phyloP scores from a whole-genome alignment of 2,329 filamentous ascomycete genomes.

The Aspergillus udagawae region DNA sequence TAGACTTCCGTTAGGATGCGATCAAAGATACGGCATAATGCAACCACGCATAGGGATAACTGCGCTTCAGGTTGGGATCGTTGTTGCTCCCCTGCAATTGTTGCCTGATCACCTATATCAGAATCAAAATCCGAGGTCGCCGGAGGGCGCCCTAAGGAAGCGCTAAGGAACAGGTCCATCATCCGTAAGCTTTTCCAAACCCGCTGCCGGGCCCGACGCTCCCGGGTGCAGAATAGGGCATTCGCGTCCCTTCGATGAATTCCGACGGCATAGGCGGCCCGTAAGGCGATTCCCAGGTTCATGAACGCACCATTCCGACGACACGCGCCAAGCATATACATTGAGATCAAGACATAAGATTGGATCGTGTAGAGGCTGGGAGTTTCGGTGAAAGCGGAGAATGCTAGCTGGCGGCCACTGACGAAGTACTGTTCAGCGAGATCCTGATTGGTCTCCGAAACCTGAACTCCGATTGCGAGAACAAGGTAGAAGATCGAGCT shows the following conservation, averaged over 20 bases:
- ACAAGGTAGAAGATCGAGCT: slow-evolving; percentile 50
- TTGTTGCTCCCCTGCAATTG: slow-evolving; percentile 20
- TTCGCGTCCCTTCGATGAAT: slow-evolving; percentile 52
- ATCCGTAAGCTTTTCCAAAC: slow-evolving; percentile 53
- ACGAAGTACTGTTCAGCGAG: slow-evolving; percentile 47
- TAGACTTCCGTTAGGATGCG: slow-evolving; percentile 42
- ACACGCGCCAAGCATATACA: slow-evolving; percentile 51
- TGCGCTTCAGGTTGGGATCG: slow-evolving; percentile 31
- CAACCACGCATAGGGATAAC: slow-evolving; percentile 47
- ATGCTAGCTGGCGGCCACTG: slow-evolving; percentile 42
- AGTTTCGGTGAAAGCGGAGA: slow-evolving; percentile 46
- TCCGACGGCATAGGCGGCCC: slow-evolving; percentile 51
- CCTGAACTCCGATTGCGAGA: slow-evolving; percentile 48
- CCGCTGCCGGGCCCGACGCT: slow-evolving; percentile 43
- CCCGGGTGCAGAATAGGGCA: slow-evolving; percentile 44
- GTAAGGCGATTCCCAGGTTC: slow-evolving; percentile 50
- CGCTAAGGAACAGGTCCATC: slow-evolving; percentile 50
- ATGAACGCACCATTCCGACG: slow-evolving; percentile 52
- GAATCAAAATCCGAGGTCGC: slow-evolving; percentile 51
- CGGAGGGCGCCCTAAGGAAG: slow-evolving; percentile 49
- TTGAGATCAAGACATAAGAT: slow-evolving; percentile 49
- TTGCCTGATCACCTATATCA: slow-evolving; percentile 32
- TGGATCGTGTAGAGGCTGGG: slow-evolving; percentile 50
- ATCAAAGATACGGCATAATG: slow-evolving; percentile 41
- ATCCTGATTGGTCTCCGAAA: slow-evolving; percentile 36